These are phyloP conservation scores for Spizellomyces sp. DNA, from an alignment of 192 early-diverging fungal species.

Conservation along the genomic window DNA sequence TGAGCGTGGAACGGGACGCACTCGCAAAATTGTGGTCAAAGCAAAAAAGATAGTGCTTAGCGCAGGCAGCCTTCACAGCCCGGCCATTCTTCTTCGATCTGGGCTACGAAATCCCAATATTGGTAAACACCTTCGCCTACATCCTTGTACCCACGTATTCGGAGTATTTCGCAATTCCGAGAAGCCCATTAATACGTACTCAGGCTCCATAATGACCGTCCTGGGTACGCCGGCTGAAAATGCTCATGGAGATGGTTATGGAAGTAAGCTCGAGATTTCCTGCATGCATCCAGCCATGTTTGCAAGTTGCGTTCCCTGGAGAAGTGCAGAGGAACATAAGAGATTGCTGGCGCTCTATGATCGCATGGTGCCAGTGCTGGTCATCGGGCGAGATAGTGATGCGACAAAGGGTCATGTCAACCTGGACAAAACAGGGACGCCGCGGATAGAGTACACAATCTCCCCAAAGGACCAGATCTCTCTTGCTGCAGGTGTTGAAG, in stretches of 20 bases:
- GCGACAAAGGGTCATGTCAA: constrained; percentile 42
- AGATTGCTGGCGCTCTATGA: constrained; percentile 46
- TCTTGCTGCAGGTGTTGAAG: constrained; percentile 48
- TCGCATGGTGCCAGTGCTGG: constrained; percentile 52
- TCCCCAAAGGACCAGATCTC: constrained; percentile 54
- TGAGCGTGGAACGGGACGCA: constrained; percentile 10
- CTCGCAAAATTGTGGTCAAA: constrained; percentile 44
- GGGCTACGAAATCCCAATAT: constrained; percentile 71
- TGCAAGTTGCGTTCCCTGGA: constrained; percentile 51
- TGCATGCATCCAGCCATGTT: constrained; percentile 56
- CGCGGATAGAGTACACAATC: constrained; percentile 52
- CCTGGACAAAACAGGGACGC: constrained; percentile 43
- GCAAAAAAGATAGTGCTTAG: constrained; percentile 61
- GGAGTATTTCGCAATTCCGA: constrained; percentile 61
- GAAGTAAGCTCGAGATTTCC: constrained; percentile 67
- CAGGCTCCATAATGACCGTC: constrained; percentile 66
- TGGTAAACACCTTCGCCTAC: constrained; percentile 64
- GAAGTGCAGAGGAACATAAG: constrained; percentile 53
- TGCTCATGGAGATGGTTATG: constrained; percentile 63
- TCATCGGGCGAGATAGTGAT: constrained; percentile 67
- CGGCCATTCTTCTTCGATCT: constrained; percentile 63
- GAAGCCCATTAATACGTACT: constrained; percentile 43
- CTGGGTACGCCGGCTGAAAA: constrained; percentile 55
- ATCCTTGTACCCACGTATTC: constrained; percentile 63
- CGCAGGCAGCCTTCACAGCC: constrained; percentile 67